phyloP scores from a whole-genome alignment of 306 rosid genomes.

The Fragaria iinumae region DNA sequence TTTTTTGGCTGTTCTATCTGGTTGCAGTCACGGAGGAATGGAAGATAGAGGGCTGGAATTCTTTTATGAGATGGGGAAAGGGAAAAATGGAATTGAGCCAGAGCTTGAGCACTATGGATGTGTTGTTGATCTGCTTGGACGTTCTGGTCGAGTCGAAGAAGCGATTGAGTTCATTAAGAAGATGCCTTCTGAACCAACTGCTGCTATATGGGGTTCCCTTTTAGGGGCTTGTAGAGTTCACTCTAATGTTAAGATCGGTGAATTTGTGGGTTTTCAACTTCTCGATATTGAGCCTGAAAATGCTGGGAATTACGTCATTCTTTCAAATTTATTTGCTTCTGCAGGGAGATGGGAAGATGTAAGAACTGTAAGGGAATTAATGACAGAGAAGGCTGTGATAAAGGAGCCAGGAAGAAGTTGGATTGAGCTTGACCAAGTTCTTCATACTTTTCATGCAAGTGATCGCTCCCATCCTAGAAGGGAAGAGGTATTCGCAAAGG shows the following conservation, averaged over 20 bases:
- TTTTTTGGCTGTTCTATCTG: constrained; percentile 76
- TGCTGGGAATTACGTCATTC: constrained; percentile 83
- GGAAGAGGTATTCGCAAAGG: constrained; percentile 64
- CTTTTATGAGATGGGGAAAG: constrained; percentile 56
- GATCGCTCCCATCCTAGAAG: constrained; percentile 83
- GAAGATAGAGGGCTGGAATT: constrained; percentile 69
- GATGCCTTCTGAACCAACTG: constrained; percentile 67
- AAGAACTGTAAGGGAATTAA: constrained; percentile 57
- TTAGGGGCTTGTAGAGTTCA: constrained; percentile 84
- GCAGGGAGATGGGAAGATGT: constrained; percentile 89
- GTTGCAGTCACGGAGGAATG: constrained; percentile 87
- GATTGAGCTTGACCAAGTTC: constrained; percentile 73
- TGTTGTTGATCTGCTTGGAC: constrained; percentile 86
- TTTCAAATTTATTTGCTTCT: constrained; percentile 81
- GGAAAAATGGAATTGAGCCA: constrained; percentile 52
- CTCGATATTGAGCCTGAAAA: constrained; percentile 77
- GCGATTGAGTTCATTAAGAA: constrained; percentile 60
- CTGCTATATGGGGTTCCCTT: constrained; percentile 85
- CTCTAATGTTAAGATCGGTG: constrained; percentile 60
- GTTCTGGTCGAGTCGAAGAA: constrained; percentile 61
- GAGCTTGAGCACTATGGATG: constrained; percentile 81
- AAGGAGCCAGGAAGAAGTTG: constrained; percentile 89
- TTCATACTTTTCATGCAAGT: constrained; percentile 79
- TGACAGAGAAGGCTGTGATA: constrained; percentile 56
- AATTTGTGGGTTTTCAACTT: constrained; percentile 58